These are phyloP conservation scores for Alternaria novae-zelandiae DNA, from an alignment of 2,329 filamentous ascomycete genomes.

Conservation along the genomic window DNA sequence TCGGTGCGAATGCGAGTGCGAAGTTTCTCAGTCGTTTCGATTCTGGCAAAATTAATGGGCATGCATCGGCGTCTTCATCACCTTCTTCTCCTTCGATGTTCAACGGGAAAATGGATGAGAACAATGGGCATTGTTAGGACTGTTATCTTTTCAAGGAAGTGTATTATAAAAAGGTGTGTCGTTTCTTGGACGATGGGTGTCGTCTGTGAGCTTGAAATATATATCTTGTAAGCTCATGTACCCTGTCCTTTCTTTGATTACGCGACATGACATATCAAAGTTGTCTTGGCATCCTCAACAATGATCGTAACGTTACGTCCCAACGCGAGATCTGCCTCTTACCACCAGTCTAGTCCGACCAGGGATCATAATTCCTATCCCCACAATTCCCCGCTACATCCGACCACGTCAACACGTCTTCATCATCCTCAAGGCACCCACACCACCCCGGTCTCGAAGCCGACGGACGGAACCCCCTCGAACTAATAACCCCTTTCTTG, in stretches of 20 bases:
- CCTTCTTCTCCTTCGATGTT: not conserved
- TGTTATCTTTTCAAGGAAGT: not conserved
- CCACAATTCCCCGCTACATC: not conserved
- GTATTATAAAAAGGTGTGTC: not conserved
- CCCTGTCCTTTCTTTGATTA: too few relatives aligned
- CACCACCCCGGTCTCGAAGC: not conserved
- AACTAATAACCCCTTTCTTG: not conserved
- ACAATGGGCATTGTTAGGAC: conserved; percentile 4
- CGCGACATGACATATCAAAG: too few relatives aligned
- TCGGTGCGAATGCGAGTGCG: conserved; percentile 1
- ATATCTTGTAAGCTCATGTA: not conserved
- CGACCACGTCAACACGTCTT: not conserved
- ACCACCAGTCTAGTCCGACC: not conserved
- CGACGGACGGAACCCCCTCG: not conserved
- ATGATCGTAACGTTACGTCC: too few relatives aligned
- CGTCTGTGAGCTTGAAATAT: not conserved
- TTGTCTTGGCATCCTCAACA: too few relatives aligned
- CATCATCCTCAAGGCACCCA: not conserved
- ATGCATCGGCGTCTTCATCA: not conserved
- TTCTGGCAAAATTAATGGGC: not conserved
- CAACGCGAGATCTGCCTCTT: too few relatives aligned
- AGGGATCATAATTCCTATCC: not conserved
- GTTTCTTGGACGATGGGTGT: not conserved
- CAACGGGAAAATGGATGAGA: not conserved
- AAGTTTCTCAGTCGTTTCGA: not conserved